Percentiles rank a stretch among this genome's conserved stretches.
phyloP scores from a whole-genome alignment of 306 rosid genomes.

The Medicago arabica region DNA sequence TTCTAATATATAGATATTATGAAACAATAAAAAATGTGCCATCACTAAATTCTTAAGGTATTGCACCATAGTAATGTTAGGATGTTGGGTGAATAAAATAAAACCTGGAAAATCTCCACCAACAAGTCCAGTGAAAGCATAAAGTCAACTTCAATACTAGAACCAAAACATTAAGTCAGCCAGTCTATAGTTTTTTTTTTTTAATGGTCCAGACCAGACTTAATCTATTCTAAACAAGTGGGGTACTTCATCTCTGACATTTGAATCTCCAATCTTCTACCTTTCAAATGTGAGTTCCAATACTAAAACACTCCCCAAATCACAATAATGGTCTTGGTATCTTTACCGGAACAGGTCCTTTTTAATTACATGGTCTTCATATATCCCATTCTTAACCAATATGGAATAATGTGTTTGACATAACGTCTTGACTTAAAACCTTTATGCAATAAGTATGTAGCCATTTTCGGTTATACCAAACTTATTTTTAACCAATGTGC shows the following conservation, averaged over 20 bases:
- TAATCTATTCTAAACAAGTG: neutral
- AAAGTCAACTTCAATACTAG: no score
- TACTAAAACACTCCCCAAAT: slow-evolving; percentile 1
- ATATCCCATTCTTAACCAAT: neutral
- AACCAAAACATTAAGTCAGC: neutral
- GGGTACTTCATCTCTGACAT: neutral
- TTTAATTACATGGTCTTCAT: neutral
- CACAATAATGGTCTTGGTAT: neutral
- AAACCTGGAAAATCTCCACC: neutral
- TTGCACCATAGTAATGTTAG: slow-evolving; percentile 18
- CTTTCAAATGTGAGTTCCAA: neutral
- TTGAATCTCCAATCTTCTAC: neutral
- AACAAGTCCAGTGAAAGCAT: neutral
- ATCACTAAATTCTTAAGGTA: slow-evolving; percentile 13
- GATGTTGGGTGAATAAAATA: neutral
- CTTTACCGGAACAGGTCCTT: neutral
- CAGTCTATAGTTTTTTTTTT: neutral
- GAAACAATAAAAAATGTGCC: slow-evolving; percentile 16
- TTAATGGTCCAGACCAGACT: neutral
- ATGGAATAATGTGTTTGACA: neutral
- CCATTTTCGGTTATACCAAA: neutral
- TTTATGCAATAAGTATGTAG: neutral
- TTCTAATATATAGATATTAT: slow-evolving; percentile 16
- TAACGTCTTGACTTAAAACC: neutral
- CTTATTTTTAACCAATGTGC: neutral